Evolutionary conservation across 2,329 filamentous ascomycete species (phyloP).

Genomic region (Pestalotiopsis sp.): DNA sequence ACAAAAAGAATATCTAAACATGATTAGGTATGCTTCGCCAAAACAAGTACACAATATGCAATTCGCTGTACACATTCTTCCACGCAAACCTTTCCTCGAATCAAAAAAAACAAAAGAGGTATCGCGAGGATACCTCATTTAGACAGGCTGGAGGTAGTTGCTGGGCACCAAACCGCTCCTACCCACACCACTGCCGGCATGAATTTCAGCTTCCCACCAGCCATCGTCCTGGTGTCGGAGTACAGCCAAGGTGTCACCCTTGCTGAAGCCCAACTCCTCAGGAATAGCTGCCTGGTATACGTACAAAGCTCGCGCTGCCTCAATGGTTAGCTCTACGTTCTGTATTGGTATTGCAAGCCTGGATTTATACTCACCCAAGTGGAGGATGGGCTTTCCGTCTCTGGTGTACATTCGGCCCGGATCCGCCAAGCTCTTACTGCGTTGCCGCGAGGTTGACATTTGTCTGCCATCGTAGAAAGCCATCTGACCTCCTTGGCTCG

Average conservation of each 20-base stretch:
- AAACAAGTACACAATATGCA: neutral
- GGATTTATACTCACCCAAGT: constrained; percentile 78
- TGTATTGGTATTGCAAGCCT: neutral
- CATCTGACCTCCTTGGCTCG: constrained; percentile 53
- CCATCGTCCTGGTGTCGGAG: constrained; percentile 93
- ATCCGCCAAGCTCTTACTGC: constrained; percentile 88
- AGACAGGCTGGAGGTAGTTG: constrained; percentile 65
- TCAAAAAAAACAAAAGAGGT: constrained; percentile 17
- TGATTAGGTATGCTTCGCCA: neutral
- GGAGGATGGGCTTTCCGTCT: constrained; percentile 84
- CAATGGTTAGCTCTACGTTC: constrained; percentile 24
- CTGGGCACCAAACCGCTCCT: constrained; percentile 66
- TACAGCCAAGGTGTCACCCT: constrained; percentile 89
- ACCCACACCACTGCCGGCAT: constrained; percentile 61
- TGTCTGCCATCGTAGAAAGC: constrained; percentile 58
- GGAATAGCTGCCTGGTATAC: constrained; percentile 93
- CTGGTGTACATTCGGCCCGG: constrained; percentile 78
- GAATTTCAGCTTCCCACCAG: constrained; percentile 98
- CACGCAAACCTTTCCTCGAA: constrained; percentile 10
- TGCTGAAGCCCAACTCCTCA: constrained; percentile 89
- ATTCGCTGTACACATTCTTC: constrained; percentile 14
- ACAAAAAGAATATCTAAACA: constrained; percentile 11
- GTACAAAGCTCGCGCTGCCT: constrained; percentile 85
- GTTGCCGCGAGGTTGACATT: constrained; percentile 47
- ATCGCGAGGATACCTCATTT: constrained; percentile 17